Base-by-base conservation (phyloP, 2,329 filamentous ascomycete genomes). In the Phialophora expanda region DNA sequence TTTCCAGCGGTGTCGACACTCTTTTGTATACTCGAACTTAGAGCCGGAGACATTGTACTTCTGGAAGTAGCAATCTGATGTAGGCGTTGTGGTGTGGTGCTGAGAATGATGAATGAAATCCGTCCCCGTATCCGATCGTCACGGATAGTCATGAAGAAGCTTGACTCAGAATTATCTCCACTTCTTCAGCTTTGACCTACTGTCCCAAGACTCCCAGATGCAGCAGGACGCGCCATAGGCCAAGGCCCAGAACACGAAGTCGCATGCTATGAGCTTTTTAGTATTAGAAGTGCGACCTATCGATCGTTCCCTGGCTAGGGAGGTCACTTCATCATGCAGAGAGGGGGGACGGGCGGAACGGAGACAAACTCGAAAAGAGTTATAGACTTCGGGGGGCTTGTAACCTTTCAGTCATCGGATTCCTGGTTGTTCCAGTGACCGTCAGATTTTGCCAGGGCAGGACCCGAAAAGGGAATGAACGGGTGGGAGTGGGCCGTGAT, bases 1-100 rank as follows among this genome's bases (percentile, higher is more conserved):
- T n/a, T 50, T 48, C 57, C 6, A 17, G 30, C 17, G 58, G 28
- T 14, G 50, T 54, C n/a, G n/a, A 26, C 28, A 58, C 51, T 22
- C 54, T 66, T 66, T 62, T 66, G 26, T 62, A 61, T 51, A 53
- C 41, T 62, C 30, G n/a, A n/a, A 26, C 26, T 41, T 14, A 55
- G 34, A 9, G 55, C 44, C 17, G 38, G n/a, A 59, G 28, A 62
- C 66, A 65, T 64, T 24, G 34, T 65, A 58, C 38, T 60, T 62
- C 34, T 62, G 62, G 51, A 64, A 44, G 50, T n/a, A 56, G 34
- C 28, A 32, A 34, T 65, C 34, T 30, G 26, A 50, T 20, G 54
- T 32, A 50, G 41, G 38, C 4, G 20, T 26, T 30, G 50, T 61
- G 46, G 48, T 26, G 46, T 26, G 12, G 12, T 55, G 53, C 24